A percentile compares a stretch with the other conserved stretches of the same genome.
Evolutionary conservation across 1,284 basidiomycete genomes (phyloP).

Genomic region (Xerocomus minutiporus): DNA sequence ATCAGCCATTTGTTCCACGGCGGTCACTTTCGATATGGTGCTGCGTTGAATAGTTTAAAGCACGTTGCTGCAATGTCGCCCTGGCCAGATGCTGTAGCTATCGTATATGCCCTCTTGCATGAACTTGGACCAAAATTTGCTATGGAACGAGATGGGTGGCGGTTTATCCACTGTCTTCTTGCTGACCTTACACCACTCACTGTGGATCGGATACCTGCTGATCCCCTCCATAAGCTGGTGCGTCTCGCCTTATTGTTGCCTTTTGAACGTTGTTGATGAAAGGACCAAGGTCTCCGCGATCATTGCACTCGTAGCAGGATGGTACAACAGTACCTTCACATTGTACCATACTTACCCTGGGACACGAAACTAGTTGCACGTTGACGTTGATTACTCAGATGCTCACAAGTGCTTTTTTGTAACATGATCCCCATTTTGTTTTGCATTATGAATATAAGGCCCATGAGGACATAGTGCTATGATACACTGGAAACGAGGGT

Average conservation of each 20-base stretch:
- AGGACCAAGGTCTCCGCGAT: constrained; percentile 13
- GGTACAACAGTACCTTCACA: constrained; percentile 5
- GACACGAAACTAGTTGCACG: neutral
- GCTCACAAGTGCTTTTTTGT: neutral
- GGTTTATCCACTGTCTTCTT: constrained; percentile 18
- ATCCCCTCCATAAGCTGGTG: constrained; percentile 18
- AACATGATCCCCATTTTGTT: constrained; percentile 4
- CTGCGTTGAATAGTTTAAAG: constrained; percentile 7
- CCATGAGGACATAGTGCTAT: constrained; percentile 18
- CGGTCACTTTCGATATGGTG: constrained; percentile 7
- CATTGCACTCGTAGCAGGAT: constrained; percentile 11
- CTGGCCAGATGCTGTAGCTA: constrained; percentile 17
- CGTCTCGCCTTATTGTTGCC: neutral
- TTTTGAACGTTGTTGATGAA: neutral
- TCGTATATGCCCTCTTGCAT: constrained; percentile 17
- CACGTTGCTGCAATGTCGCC: constrained; percentile 14
- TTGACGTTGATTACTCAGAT: neutral
- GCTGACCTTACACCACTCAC: constrained; percentile 6
- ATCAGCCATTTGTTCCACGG: constrained; percentile 14
- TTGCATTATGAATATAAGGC: constrained; percentile 15
- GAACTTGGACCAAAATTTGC: constrained; percentile 18
- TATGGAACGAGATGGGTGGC: constrained; percentile 5
- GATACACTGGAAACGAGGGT: constrained; percentile 25
- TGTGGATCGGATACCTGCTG: neutral
- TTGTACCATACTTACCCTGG: constrained; percentile 6